Evolutionary conservation across 371 early-diverging fungal genomes (phyloP).

Genomic region (Mucor sp.): DNA sequence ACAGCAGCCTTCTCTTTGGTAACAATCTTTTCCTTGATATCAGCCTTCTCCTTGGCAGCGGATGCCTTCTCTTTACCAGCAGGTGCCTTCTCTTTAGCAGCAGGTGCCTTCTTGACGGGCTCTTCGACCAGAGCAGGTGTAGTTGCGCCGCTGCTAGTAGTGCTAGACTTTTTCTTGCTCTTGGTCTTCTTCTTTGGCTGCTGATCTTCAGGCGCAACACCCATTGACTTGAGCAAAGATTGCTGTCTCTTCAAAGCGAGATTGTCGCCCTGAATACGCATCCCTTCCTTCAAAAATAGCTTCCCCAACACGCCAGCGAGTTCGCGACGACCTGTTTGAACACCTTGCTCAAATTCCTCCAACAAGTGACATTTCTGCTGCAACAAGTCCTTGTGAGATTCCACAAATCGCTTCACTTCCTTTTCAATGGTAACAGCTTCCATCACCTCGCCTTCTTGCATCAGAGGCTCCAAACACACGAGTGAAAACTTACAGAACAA

Average conservation of each 20-base stretch:
- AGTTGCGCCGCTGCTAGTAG: conserved; percentile 5
- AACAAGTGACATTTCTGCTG: conserved; percentile 59
- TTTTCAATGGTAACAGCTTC: conserved; percentile 58
- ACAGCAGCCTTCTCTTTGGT: too few relatives aligned
- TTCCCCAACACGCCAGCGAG: conserved; percentile 72
- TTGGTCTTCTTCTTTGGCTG: conserved; percentile 41
- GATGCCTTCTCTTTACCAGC: not conserved
- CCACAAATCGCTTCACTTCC: conserved; percentile 50
- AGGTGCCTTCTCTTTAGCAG: not conserved
- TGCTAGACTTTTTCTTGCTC: conserved; percentile 45
- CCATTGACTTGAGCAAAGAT: conserved; percentile 60
- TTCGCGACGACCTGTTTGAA: conserved; percentile 68
- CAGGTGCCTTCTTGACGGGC: not conserved
- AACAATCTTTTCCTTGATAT: not conserved
- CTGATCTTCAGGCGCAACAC: conserved; percentile 19
- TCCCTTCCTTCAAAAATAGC: conserved; percentile 72
- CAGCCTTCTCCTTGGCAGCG: not conserved
- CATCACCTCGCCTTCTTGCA: conserved; percentile 74
- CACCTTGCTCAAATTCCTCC: conserved; percentile 67
- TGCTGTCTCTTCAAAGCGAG: conserved; percentile 72
- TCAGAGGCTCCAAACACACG: conserved; percentile 64
- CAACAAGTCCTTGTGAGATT: conserved; percentile 50
- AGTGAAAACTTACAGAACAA: conserved; percentile 35
- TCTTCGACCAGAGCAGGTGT: conserved; percentile 8
- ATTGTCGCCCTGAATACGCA: conserved; percentile 69